A percentile compares a stretch with the other conserved stretches of the same genome.
Conservation (phyloP, 257 asterid species). For the Solanum arcanum region DNA sequence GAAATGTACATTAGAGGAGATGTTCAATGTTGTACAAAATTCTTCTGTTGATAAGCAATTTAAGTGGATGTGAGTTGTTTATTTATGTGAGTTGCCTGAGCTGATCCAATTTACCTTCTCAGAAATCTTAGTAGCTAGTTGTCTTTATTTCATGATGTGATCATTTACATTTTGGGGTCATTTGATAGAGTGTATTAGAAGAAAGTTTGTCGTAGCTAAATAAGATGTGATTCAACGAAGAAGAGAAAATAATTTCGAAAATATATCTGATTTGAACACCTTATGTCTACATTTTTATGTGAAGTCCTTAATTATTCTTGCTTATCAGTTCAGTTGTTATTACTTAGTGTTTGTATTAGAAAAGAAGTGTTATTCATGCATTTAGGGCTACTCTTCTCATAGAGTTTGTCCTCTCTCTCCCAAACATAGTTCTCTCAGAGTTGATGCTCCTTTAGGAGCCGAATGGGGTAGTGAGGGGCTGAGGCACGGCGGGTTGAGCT, state of each 20-base stretch:
- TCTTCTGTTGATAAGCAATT: neutral
- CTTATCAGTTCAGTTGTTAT: neutral
- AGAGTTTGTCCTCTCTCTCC: no score
- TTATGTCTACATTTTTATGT: no score
- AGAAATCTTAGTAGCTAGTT: neutral
- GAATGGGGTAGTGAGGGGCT: no score
- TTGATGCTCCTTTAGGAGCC: no score
- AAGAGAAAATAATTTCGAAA: neutral
- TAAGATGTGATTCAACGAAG: neutral
- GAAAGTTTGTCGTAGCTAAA: neutral
- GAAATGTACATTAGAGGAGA: conserved; percentile 17
- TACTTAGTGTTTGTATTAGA: neutral
- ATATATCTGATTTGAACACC: neutral
- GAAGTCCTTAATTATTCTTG: no score
- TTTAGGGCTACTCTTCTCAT: neutral
- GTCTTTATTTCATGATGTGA: neutral
- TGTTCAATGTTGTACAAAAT: conserved; percentile 33
- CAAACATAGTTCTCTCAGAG: no score
- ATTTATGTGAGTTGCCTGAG: neutral
- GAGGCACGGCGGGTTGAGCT: no score
- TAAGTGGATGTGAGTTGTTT: neutral
- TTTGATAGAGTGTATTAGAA: neutral
- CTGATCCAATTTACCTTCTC: neutral
- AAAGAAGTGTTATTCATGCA: no score
- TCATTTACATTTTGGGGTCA: neutral